These are phyloP conservation scores for Colletotrichum orbiculare DNA, from an alignment of 2,329 filamentous ascomycete species.

Conservation along the genomic window DNA sequence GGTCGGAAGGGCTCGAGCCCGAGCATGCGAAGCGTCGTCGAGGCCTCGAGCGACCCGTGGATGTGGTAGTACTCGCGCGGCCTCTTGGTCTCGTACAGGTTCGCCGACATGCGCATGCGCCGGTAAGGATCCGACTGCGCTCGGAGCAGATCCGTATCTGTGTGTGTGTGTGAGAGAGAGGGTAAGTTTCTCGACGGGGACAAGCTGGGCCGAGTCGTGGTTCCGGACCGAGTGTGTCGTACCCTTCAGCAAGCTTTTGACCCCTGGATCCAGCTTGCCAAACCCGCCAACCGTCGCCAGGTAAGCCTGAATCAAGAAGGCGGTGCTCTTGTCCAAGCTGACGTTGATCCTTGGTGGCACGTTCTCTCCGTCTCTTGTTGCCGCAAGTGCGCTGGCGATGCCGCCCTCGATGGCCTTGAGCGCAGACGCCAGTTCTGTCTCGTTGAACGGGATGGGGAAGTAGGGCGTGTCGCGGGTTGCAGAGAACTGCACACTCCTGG, in stretches of 20 bases:
- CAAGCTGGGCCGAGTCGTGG: too few relatives aligned
- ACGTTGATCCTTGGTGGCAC: constrained; percentile 42
- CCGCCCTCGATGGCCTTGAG: constrained; percentile 56
- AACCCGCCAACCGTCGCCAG: constrained; percentile 50
- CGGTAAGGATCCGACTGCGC: constrained; percentile 79
- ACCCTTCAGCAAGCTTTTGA: constrained; percentile 47
- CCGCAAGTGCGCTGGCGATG: constrained; percentile 47
- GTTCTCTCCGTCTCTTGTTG: constrained; percentile 38
- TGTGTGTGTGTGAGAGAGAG: too few relatives aligned
- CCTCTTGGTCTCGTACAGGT: constrained; percentile 76
- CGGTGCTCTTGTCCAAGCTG: constrained; percentile 53
- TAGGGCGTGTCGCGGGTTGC: constrained; percentile 51
- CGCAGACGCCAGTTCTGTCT: constrained; percentile 56
- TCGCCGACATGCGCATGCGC: constrained; percentile 77
- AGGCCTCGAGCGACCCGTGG: constrained; percentile 79
- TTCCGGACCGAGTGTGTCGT: not conserved
- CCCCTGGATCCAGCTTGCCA: constrained; percentile 50
- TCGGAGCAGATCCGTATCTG: constrained; percentile 77
- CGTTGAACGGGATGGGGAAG: constrained; percentile 60
- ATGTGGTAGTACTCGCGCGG: constrained; percentile 78
- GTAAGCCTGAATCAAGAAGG: constrained; percentile 54
- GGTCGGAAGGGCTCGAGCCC: constrained; percentile 71
- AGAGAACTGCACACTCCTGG: constrained; percentile 45
- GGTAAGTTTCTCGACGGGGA: too few relatives aligned
- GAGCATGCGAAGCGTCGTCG: constrained; percentile 76